These are phyloP conservation scores for Neurospora discreta DNA, from an alignment of 495 filamentous ascomycete species.

Conservation along the genomic window DNA sequence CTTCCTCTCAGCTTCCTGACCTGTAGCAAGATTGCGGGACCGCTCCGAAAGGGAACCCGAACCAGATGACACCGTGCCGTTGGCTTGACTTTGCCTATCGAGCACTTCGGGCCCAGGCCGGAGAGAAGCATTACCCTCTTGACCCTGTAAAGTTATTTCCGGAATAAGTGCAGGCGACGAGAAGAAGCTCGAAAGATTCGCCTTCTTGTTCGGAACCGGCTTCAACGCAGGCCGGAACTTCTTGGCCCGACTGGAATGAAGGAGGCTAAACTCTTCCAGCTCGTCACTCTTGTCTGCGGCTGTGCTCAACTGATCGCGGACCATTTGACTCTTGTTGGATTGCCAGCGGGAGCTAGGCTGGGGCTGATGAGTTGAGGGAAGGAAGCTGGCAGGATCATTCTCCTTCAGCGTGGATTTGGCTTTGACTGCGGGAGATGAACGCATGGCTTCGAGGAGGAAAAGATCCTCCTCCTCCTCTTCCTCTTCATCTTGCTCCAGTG, in stretches of 20 bases:
- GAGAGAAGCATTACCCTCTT: neutral
- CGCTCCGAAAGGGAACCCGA: neutral
- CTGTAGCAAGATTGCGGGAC: neutral
- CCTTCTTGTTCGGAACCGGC: constrained; percentile 14
- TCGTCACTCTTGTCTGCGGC: neutral
- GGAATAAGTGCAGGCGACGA: constrained; percentile 36
- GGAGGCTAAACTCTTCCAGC: neutral
- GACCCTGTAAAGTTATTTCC: constrained; percentile 2
- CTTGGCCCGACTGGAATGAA: neutral
- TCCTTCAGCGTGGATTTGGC: neutral
- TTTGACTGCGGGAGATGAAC: constrained; percentile 3
- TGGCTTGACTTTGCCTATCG: neutral
- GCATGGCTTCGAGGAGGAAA: constrained; percentile 35
- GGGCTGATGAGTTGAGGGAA: neutral
- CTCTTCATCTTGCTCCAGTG: constrained; percentile 9
- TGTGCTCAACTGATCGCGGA: neutral
- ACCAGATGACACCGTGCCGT: neutral
- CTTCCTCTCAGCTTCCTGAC: neutral
- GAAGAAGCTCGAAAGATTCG: constrained; percentile 34
- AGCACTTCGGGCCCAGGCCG: neutral
- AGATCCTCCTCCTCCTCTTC: constrained; percentile 34
- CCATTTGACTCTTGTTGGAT: neutral
- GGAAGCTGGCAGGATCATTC: neutral
- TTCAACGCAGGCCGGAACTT: constrained; percentile 5
- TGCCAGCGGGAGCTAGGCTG: neutral